Evolutionary conservation across 1,284 basidiomycete genomes (phyloP).

Genomic region (Ceratobasidium sp.): DNA sequence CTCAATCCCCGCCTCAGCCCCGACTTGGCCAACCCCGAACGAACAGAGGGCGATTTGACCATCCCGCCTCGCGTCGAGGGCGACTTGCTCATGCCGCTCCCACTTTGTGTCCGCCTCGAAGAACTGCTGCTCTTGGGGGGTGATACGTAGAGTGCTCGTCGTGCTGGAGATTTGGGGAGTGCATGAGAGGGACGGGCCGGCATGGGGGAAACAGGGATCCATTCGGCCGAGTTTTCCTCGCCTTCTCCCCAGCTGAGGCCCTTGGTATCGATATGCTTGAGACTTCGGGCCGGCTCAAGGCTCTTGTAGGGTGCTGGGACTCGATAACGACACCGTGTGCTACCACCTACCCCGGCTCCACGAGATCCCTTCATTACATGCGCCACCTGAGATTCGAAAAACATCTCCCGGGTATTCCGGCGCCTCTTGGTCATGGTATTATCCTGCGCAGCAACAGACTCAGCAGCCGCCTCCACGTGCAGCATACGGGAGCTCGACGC

Average conservation of each 20-base stretch:
- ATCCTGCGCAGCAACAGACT: neutral
- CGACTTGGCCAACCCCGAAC: slow-evolving; percentile 25
- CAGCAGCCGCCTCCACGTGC: neutral
- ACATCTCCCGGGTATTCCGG: slow-evolving; percentile 9
- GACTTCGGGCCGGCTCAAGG: neutral
- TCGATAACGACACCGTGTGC: neutral
- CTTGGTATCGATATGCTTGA: neutral
- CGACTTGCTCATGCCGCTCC: slow-evolving; percentile 7
- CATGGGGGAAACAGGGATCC: slow-evolving; percentile 11
- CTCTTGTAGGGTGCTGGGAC: neutral
- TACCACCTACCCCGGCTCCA: neutral
- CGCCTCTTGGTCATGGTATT: neutral
- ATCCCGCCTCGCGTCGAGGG: slow-evolving; percentile 3
- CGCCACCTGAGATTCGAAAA: slow-evolving; percentile 10
- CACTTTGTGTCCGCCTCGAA: neutral
- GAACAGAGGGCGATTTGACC: slow-evolving; percentile 23
- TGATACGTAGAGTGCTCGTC: neutral
- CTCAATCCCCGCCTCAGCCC: neutral
- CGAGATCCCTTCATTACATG: neutral
- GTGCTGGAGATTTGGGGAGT: neutral
- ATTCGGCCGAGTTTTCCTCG: slow-evolving; percentile 15
- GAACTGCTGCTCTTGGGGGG: neutral
- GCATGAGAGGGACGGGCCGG: neutral
- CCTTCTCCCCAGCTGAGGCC: neutral
- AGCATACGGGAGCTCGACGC: slow-evolving; percentile 6